These are phyloP conservation scores for Didymella exigua DNA, from an alignment of 2,329 filamentous ascomycete genomes.

Conservation along the genomic window DNA sequence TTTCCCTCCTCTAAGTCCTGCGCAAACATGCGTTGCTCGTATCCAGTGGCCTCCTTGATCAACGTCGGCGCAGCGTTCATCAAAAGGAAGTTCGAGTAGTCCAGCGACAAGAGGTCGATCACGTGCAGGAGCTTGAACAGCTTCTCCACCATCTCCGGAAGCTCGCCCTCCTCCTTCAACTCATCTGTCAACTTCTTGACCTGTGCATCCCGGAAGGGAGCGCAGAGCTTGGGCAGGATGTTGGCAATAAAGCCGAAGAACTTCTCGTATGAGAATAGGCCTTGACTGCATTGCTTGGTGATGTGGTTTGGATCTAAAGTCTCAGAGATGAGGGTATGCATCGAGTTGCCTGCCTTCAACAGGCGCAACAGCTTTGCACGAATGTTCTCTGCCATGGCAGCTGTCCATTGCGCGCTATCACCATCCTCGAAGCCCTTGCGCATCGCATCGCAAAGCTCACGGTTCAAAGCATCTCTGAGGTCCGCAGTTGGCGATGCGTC, in stretches of 20 bases:
- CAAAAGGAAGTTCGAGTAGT: constrained; percentile 82
- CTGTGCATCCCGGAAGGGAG: constrained; percentile 78
- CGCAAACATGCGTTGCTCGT: constrained; percentile 75
- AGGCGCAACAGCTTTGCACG: constrained; percentile 74
- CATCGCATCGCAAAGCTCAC: constrained; percentile 66
- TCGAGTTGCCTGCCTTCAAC: constrained; percentile 71
- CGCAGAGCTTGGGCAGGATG: constrained; percentile 78
- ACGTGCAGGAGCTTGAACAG: constrained; percentile 76
- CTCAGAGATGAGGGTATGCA: constrained; percentile 76
- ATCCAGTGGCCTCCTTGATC: constrained; percentile 71
- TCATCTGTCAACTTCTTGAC: constrained; percentile 71
- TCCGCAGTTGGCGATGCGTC: constrained; percentile 62
- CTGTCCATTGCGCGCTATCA: constrained; percentile 69
- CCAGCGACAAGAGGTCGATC: constrained; percentile 77
- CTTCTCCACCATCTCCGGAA: constrained; percentile 73
- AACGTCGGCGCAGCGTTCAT: constrained; percentile 73
- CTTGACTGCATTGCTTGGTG: constrained; percentile 69
- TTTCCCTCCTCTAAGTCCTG: constrained; percentile 65
- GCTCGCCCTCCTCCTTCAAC: constrained; percentile 53
- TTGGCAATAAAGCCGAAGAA: constrained; percentile 79
- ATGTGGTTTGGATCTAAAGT: constrained; percentile 76
- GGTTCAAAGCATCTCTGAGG: constrained; percentile 64
- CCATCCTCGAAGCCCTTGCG: constrained; percentile 66
- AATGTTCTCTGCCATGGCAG: constrained; percentile 73
- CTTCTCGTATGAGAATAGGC: constrained; percentile 78